Conservation (phyloP, 208 protist genomes). For the Trypanosoma platydactyli region DNA sequence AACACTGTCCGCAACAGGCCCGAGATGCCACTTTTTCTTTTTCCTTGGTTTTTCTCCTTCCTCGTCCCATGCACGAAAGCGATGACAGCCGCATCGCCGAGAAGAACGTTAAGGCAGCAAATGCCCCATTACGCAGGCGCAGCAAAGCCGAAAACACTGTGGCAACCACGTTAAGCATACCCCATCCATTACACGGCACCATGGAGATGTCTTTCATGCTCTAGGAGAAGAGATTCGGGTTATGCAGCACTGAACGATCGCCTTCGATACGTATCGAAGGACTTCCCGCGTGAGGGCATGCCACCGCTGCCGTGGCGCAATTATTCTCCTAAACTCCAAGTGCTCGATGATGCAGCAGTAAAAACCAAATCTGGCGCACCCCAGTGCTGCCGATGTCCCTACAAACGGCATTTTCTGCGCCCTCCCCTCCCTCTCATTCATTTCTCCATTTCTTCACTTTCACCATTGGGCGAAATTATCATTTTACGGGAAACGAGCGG, state of each 20-base stretch:
- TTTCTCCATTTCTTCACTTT: too few relatives aligned
- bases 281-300: constrained; percentile 14
- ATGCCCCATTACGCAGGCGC: constrained; percentile 17
- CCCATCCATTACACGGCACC: constrained; percentile 11
- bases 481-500: too few relatives aligned
- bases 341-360: constrained; percentile 19
- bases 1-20: constrained; percentile 8
- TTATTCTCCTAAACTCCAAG: not conserved
- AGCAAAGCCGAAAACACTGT: constrained; percentile 14
- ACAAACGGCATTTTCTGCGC: not conserved
- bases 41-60: too few relatives aligned
- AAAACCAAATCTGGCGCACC: not conserved
- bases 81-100: constrained; percentile 1
- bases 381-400: not conserved
- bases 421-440: not conserved
- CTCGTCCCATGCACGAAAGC: not conserved
- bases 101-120: constrained; percentile 13
- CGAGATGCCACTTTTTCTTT: constrained; percentile 4
- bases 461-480: too few relatives aligned
- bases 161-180: constrained; percentile 12
- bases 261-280: constrained; percentile 11
- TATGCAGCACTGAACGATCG: constrained; percentile 14
- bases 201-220: constrained; percentile 23
- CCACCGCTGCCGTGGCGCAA: not conserved
- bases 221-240: constrained; percentile 20